Conservation (phyloP, 2,329 filamentous ascomycete genomes). For the Fusarium penzigii region DNA sequence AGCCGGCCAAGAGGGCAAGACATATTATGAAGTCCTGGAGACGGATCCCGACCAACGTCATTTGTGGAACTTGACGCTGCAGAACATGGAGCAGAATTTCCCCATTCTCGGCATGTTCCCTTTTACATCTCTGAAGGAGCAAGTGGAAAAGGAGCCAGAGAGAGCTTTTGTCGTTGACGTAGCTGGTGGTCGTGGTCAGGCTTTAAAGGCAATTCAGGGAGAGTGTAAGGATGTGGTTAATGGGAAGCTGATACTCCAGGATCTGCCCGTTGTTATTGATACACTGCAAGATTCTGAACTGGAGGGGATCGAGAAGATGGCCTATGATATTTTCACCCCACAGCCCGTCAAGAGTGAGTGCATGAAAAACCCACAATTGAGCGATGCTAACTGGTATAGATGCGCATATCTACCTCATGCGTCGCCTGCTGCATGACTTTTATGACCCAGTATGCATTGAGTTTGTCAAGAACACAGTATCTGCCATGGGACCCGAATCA, state of each 20-base stretch:
- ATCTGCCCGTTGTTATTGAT: constrained; percentile 33
- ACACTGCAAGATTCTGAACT: constrained; percentile 25
- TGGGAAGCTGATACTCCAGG: constrained; percentile 33
- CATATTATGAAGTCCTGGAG: constrained; percentile 34
- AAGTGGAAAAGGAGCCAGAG: constrained; percentile 29
- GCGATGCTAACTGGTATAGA: constrained; percentile 8
- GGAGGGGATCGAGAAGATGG: constrained; percentile 25
- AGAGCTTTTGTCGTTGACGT: constrained; percentile 33
- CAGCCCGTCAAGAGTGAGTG: constrained; percentile 29
- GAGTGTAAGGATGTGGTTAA: constrained; percentile 26
- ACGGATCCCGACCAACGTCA: constrained; percentile 23
- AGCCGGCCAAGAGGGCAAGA: constrained; percentile 32
- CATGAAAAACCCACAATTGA: not conserved
- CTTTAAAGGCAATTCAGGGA: constrained; percentile 25
- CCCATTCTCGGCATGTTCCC: constrained; percentile 35
- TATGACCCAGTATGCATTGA: constrained; percentile 26
- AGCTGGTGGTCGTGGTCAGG: constrained; percentile 31
- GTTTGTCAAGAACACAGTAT: constrained; percentile 26
- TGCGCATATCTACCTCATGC: constrained; percentile 32
- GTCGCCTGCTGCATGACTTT: constrained; percentile 32
- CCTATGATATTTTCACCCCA: constrained; percentile 27
- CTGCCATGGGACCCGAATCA: constrained; percentile 29
- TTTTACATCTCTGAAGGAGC: constrained; percentile 25
- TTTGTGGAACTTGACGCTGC: constrained; percentile 31
- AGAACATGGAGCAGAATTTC: constrained; percentile 30